Evolutionary conservation across 441 rosid species (phyloP), one percentile per base, ranked within the genome.

Genomic region (Adansonia grandidieri): DNA sequence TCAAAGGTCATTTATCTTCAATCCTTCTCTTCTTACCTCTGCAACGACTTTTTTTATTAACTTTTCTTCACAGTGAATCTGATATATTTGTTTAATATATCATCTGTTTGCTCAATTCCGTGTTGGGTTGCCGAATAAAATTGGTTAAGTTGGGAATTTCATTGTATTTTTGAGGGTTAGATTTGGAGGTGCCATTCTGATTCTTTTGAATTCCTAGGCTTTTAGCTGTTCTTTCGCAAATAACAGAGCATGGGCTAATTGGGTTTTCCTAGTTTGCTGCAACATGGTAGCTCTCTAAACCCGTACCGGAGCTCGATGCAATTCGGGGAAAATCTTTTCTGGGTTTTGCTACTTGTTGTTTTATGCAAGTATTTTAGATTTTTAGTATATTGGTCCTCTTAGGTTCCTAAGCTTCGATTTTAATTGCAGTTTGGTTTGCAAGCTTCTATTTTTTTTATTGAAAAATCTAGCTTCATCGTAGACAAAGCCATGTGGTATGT

Each of bases 1-100:
- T 83, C 93, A 6, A 92, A 86, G 94, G 92, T 92, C 73, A 62
- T 28, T 24, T n/a, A n/a, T 24, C 72, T 73, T 71, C 51, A 6
- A 28, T 1, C 69, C 70, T 10, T 37, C 57, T 8, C 66, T 73
- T 57, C 14, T 57, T 45, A 20, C 17, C 58, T 42, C 9, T 50
- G 80, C 58, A 53, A 73, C 47, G 6, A 17, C 22, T 14, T 56
- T 45, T 53, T 53, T 32, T 72, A 5, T 62, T 42, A 47, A 24
- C 32, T 19, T 45, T 40, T 61, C 14, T 71, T 66, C 40, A 9
- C 14, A 22, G 71, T 57, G 65, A n/a, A 11, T 6, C 42, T 42
- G 15, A 20, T 5, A 2, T 47, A 11, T 42, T 42, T 19, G n/a
- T 20, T 6, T 28, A 24, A 13, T 61, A 20, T 61, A 20, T 61